Base-by-base conservation (phyloP, 257 asterid species). In the Cruciata laevipes region DNA sequence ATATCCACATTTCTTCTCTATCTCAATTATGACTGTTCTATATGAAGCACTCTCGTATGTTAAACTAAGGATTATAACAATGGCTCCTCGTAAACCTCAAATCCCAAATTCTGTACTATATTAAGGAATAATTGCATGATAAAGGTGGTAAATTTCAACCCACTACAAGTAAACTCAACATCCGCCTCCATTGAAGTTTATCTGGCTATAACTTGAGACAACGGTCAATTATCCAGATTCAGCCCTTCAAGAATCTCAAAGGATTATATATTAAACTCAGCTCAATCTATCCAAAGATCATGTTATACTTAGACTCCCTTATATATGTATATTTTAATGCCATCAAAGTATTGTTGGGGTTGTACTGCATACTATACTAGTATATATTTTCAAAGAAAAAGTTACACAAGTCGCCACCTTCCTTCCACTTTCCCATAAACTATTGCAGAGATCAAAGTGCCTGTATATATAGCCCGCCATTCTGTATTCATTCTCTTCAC, bases 201-300 rank as follows among this genome's bases (percentile, higher is more conserved):
- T 57, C 33, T 20, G 72, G 63, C 55, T 64, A 61, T 35, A 68
- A 23, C 72, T 66, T 55, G 20, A 61, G 55, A 69, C 35, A 70
- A 8, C 40, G 52, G 70, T 30, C 70, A 12, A 63, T 30, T 21
- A 37, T 47, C 13, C 13, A 35, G 60, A 56, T 58, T 38, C 55
- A 62, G 62, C 83, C 80, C 65, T 74, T 77, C 73, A 73, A 77
- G 68, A 63, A 72, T 68, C 32, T 69, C 58, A 78, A 80, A 71
- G 75, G 76, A 35, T 74, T 33, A 3, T 51, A 44, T 66, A 9
- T 27, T 55, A 71, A 30, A 60, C 4, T 1, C 12, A 63, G 0
- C 8, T 63, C 44, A 71, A 76, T 73, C 76, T 64, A 59, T 63
- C 62, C 42, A 69, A 27, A 33, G 58, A 76, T 67, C 59, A 63